A percentile compares a stretch with the other conserved stretches of the same genome.
phyloP scores from a whole-genome alignment of 176 grass and related monocot genomes.

The Melocanna baccifera region DNA sequence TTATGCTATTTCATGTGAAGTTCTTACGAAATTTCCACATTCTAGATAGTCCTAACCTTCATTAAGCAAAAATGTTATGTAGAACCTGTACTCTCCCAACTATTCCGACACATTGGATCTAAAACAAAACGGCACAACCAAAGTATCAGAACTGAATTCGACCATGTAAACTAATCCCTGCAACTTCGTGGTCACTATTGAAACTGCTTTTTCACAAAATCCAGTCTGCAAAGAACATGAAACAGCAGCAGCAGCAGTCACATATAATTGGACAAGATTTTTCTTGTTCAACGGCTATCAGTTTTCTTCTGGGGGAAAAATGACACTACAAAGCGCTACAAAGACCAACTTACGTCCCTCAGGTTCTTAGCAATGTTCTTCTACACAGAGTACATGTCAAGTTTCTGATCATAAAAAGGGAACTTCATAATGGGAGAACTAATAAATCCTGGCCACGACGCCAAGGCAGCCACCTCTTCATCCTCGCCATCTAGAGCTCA shows the following conservation, averaged over 20 bases:
- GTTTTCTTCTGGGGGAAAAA: constrained; percentile 10
- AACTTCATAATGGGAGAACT: constrained; percentile 36
- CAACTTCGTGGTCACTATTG: neutral
- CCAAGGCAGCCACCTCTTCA: constrained; percentile 18
- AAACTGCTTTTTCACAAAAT: neutral
- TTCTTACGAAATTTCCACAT: neutral
- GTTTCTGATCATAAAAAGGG: constrained; percentile 34
- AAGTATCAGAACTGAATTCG: neutral
- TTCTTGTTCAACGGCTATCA: constrained; percentile 1
- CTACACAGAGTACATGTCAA: constrained; percentile 31
- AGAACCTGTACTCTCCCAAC: neutral
- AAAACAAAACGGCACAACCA: neutral
- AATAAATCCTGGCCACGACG: constrained; percentile 28
- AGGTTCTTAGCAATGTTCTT: constrained; percentile 9
- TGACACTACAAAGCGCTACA: constrained; percentile 24
- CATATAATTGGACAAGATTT: neutral
- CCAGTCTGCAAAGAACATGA: neutral
- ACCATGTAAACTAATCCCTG: neutral
- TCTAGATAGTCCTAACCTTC: neutral
- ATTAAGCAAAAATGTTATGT: neutral
- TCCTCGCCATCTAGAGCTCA: constrained; percentile 67
- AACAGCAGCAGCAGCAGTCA: neutral
- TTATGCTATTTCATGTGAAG: neutral
- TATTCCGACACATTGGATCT: neutral
- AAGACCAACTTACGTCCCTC: constrained; percentile 3